Evolutionary conservation across 805 yeast species (phyloP).

Genomic region (Sugiyamaella mastotermitis): DNA sequence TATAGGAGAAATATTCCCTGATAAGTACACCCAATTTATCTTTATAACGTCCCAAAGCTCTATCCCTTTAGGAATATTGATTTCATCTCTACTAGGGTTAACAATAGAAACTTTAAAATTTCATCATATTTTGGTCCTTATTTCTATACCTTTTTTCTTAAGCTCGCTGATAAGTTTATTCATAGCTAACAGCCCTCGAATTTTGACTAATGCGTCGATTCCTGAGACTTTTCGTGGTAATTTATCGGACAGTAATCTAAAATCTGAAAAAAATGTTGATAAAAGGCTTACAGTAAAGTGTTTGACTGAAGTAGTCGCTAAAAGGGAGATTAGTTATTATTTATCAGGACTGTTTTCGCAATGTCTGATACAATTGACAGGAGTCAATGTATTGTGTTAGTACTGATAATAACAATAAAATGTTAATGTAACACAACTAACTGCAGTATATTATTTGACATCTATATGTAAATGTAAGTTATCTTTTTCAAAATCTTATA

Average conservation of each 20-base stretch:
- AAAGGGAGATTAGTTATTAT: background rate
- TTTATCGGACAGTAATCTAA: background rate
- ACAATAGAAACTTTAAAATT: background rate
- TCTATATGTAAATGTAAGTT: conserved; percentile 8
- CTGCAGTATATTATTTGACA: conserved; percentile 10
- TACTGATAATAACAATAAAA: background rate
- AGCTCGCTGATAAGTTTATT: too few species aligned
- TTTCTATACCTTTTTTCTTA: too few species aligned
- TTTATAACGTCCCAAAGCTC: conserved; percentile 7
- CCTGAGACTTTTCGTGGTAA: conserved; percentile 1
- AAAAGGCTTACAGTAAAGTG: background rate
- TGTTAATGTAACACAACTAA: background rate
- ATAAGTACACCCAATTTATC: background rate
- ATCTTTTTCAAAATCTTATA: too few species aligned
- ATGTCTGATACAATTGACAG: conserved; percentile 12
- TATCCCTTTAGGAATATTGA: conserved; percentile 11
- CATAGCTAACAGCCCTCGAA: too few species aligned
- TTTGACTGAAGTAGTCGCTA: background rate
- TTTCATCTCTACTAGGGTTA: conserved; percentile 1
- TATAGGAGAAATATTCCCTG: conserved; percentile 7
- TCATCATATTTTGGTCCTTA: background rate
- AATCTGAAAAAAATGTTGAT: background rate
- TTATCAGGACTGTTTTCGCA: conserved; percentile 9
- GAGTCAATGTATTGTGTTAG: conserved; percentile 12
- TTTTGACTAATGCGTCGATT: background rate